A percentile compares a stretch with the other conserved stretches of the same genome.
phyloP scores from a whole-genome alignment of 345 rosid genomes.

The Excoecaria cochinchinensis region DNA sequence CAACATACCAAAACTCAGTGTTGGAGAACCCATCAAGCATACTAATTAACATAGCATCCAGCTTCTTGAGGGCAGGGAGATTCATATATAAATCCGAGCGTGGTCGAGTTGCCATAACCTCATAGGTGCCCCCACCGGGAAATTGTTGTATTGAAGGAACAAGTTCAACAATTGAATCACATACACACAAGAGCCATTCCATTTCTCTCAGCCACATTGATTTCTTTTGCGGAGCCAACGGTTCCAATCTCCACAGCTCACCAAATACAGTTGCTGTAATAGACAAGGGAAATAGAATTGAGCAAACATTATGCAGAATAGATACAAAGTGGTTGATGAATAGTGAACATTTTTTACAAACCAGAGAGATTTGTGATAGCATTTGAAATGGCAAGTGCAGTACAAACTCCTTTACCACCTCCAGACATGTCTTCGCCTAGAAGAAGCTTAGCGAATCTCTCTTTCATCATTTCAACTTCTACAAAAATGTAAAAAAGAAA shows the following conservation, averaged over 20 bases:
- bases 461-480: constrained; percentile 98
- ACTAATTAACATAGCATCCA: constrained; percentile 79
- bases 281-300: not conserved
- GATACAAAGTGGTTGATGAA: not conserved
- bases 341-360: constrained; percentile 17
- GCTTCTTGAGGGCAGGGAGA: constrained; percentile 95
- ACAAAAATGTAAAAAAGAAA: not conserved
- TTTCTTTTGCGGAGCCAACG: constrained; percentile 76
- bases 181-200: constrained; percentile 91
- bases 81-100: constrained; percentile 85
- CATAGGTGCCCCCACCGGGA: constrained; percentile 90
- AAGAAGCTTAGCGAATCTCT: constrained; percentile 94
- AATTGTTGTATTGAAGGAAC: constrained; percentile 89
- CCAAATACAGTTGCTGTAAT: constrained; percentile 90
- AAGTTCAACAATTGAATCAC: constrained; percentile 95
- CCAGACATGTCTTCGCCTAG: constrained; percentile 99
- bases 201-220: constrained; percentile 92
- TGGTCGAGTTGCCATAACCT: constrained; percentile 85
- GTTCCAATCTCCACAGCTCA: constrained; percentile 93
- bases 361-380: constrained; percentile 99
- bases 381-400: constrained; percentile 96
- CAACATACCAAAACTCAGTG: constrained; percentile 86
- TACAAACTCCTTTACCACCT: constrained; percentile 96
- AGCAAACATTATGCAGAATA: not conserved
- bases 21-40: constrained; percentile 76